A percentile compares a stretch with the other conserved stretches of the same genome.
Conservation (phyloP, 2,329 filamentous ascomycete species). For the Monilinia fructicola region DNA sequence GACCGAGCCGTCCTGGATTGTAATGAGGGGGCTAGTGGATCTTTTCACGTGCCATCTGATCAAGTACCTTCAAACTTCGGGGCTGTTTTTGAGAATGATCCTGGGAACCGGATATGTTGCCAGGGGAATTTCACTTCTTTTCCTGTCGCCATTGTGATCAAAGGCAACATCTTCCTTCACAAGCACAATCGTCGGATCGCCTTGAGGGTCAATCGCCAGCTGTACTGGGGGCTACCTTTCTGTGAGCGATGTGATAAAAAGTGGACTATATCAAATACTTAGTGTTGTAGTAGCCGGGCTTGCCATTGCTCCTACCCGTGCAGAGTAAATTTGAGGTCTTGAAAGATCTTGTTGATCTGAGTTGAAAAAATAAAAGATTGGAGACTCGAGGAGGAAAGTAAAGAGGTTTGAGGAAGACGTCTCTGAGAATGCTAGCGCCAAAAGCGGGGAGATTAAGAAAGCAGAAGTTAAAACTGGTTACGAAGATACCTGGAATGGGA, state of each 20-base stretch:
- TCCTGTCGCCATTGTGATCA: background rate
- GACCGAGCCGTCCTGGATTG: slow-evolving; percentile 25
- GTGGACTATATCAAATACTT: background rate
- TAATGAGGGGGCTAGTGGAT: slow-evolving; percentile 3
- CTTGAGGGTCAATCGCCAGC: background rate
- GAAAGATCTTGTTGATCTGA: background rate
- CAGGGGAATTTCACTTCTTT: background rate
- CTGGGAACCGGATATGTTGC: slow-evolving; percentile 24
- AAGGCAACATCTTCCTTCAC: background rate
- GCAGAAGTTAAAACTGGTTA: too few species aligned
- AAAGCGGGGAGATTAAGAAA: background rate
- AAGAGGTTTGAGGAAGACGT: background rate
- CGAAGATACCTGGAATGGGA: background rate
- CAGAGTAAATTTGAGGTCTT: too few species aligned
- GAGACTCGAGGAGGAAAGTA: background rate
- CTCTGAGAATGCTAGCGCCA: background rate
- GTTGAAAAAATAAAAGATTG: background rate
- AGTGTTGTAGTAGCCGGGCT: background rate
- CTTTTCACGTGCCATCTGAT: slow-evolving; percentile 19
- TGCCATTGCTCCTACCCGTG: background rate
- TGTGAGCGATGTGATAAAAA: background rate
- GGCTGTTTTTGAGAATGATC: slow-evolving; percentile 21
- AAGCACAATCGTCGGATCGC: background rate
- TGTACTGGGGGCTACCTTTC: background rate
- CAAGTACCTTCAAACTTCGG: slow-evolving; percentile 18